Conservation (phyloP, 2,329 filamentous ascomycete species). For the Diaporthe velutina region DNA sequence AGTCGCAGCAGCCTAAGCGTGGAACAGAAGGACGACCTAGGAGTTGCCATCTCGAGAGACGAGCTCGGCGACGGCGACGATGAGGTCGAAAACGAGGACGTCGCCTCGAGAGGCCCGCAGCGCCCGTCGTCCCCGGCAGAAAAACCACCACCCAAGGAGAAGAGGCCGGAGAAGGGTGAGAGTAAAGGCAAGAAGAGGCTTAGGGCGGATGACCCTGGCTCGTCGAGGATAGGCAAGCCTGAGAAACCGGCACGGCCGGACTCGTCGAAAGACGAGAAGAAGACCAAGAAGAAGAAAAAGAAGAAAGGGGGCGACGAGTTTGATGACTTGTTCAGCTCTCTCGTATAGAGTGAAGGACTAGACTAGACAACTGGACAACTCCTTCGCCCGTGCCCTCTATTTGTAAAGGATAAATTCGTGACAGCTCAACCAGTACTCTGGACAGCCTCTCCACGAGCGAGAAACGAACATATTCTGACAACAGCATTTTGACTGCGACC, state of each 20-base stretch:
- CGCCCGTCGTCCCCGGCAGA: background rate
- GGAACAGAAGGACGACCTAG: constrained; percentile 38
- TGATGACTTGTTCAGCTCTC: constrained; percentile 77
- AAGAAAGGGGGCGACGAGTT: constrained; percentile 74
- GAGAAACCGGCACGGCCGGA: constrained; percentile 44
- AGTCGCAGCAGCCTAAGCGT: background rate
- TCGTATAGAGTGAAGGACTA: constrained; percentile 64
- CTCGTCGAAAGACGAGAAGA: constrained; percentile 60
- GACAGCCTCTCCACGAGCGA: background rate
- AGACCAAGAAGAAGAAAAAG: constrained; percentile 65
- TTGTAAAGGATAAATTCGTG: background rate
- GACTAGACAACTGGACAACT: no score
- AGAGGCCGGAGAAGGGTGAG: constrained; percentile 41
- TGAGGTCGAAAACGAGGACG: background rate
- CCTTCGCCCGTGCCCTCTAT: no score
- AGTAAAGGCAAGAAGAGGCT: constrained; percentile 29
- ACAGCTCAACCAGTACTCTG: background rate
- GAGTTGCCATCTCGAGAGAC: constrained; percentile 44
- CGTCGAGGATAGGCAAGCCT: background rate
- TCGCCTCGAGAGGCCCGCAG: background rate
- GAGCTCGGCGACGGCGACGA: constrained; percentile 39
- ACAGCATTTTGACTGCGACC: background rate
- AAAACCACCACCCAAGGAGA: constrained; percentile 2
- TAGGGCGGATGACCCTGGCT: background rate
- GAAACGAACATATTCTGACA: background rate